These are phyloP conservation scores for Pichia exigua DNA, from an alignment of 805 yeast genomes.

Conservation along the genomic window DNA sequence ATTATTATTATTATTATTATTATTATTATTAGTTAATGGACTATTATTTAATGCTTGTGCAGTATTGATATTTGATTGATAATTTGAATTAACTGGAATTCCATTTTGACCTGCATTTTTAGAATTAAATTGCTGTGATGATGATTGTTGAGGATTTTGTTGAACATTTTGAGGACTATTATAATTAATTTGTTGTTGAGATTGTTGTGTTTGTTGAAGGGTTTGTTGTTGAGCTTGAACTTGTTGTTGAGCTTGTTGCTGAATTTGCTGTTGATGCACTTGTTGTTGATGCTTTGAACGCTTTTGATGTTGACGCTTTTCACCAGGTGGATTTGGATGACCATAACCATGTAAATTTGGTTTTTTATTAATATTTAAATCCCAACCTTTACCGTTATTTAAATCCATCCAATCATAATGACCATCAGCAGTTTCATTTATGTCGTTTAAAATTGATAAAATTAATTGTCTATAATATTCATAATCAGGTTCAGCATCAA, in stretches of 20 bases:
- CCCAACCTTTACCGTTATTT: conserved; percentile 96
- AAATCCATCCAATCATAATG: conserved; percentile 98
- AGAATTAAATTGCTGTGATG: conserved; percentile 22
- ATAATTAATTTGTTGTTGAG: conserved; percentile 14
- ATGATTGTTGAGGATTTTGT: conserved; percentile 22
- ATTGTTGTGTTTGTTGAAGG: conserved; percentile 8
- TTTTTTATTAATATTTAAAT: conserved; percentile 77
- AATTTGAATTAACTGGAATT: conserved; percentile 5
- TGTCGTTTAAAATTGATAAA: conserved; percentile 67
- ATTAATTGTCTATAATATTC: conserved; percentile 73
- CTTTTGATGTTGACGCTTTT: conserved; percentile 37
- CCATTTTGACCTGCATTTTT: conserved; percentile 13
- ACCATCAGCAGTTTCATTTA: conserved; percentile 70
- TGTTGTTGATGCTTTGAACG: conserved; percentile 28
- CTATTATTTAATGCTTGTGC: not conserved
- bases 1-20: not conserved
- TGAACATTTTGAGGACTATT: not conserved
- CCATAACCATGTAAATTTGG: conserved; percentile 96
- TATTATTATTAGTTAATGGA: not conserved
- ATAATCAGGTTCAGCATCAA: conserved; percentile 93
- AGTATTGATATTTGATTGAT: not conserved
- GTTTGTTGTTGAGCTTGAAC: conserved; percentile 3
- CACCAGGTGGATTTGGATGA: conserved; percentile 79
- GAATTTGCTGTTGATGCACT: conserved; percentile 10
- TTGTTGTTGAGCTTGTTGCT: conserved; percentile 11